Base-by-base conservation (phyloP, 2,329 filamentous ascomycete species). In the Microthyrium microscopicum region DNA sequence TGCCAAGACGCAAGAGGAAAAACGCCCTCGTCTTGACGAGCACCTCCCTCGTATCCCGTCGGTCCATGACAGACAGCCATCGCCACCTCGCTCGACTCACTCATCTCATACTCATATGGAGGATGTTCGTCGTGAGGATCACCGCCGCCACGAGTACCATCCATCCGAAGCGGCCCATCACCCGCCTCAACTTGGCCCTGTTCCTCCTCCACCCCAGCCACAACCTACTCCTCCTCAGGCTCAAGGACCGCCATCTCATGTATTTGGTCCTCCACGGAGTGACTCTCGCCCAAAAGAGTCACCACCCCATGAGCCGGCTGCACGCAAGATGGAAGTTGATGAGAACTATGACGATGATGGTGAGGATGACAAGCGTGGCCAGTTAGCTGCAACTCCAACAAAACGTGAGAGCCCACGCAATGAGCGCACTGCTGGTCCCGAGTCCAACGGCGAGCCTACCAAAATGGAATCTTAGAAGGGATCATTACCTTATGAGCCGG, bases 291-390 rank as follows among this genome's bases (percentile, higher is more conserved):
- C 56, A 22, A 51, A 53, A 6, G 51, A 57, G 37, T 54, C 57
- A 33, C 15, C 20, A 16, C 19, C 20, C 15, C 75, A 74, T 37
- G 87, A 95, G 57, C 81, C 84, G 34, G 84, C 89, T 21, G 83
- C 84, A 15, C 70, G 89, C 16, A 92, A 92, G 56, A 91, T 98
- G 73, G 87, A 95, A 5, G 81, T 95, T 15, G 85, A 98, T 44
- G 89, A 98, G 53, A 80, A 95, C 52, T 95, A 98, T 47, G 87
- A 95, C 52, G 87, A 95, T 47, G 82, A 73, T 4, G n/a, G n/a
- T n/a, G 85, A 92, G 43, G 87, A 94, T 39, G 78, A 89, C 26
- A 73, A 72, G 53, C 29, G 35, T n/a, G n/a, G n/a, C n/a, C n/a
- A n/a, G n/a, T n/a, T n/a, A n/a, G n/a, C n/a, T n/a, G n/a, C n/a